Evolutionary conservation across 768 basidiomycete species (phyloP), one percentile per base, ranked within the genome.

Genomic region (Boletus eberwhitei): DNA sequence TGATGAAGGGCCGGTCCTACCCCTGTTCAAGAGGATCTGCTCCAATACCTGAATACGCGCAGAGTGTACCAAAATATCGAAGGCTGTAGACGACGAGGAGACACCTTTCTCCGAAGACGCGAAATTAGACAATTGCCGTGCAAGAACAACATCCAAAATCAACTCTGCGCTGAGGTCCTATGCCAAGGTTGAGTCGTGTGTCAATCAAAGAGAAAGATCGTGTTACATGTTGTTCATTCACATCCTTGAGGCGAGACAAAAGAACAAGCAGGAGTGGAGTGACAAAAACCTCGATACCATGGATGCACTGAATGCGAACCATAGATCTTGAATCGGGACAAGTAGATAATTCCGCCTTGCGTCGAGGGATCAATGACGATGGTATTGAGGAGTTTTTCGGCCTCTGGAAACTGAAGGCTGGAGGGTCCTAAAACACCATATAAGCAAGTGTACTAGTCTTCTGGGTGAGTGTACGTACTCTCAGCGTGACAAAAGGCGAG

Each of bases 251-350:
- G 50, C 65, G 65, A 32, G 66, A 63, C n/a, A 73, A 64, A 42
- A 75, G 77, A 17, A 75, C 71, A 36, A 82, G 54, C 17, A 83
- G 45, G 19, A 88, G 71, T 3, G 88, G 87, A 6, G 83, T 86
- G n/a, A 85, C 52, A 40, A 72, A 69, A 17, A 84, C 44, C 36
- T 72, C 68, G 14, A 82, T 45, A 19, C 71, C 70, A 29, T 69
- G 71, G 29, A 61, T 59, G 51, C 70, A 76, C 35, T 68, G 70
- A 31, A 84, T 54, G 29, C 82, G 79, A 46, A 66, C 44, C 52
- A 68, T 48, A 14, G 53, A 54, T n/a, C 36, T 41, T 17, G 64
- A 45, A 8, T 40, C 24, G 17, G 21, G 29, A 41, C 36, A 21
- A n/a, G 31, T 4, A 16, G 34, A 38, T 42, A 49, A 48, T 19